phyloP scores from a whole-genome alignment of 1,139 yeast genomes.

The Sugiyamaella grinbergsii region DNA sequence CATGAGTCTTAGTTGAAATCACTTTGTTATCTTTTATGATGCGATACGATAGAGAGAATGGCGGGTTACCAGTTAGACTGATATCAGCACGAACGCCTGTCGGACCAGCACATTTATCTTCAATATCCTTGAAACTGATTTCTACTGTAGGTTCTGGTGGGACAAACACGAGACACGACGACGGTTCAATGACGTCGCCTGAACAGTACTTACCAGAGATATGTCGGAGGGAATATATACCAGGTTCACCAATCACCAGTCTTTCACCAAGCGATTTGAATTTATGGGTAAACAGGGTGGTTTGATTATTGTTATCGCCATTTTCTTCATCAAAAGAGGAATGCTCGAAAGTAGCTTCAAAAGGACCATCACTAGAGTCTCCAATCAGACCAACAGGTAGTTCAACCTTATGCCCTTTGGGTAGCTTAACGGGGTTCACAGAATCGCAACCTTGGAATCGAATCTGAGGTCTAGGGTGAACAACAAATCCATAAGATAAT shows the following conservation, averaged over 20 bases:
- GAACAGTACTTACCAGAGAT: slow-evolving; percentile 64
- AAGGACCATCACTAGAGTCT: slow-evolving; percentile 40
- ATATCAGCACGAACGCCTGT: slow-evolving; percentile 78
- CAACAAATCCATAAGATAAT: slow-evolving; percentile 52
- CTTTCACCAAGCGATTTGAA: slow-evolving; percentile 23
- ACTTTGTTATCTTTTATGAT: slow-evolving; percentile 43
- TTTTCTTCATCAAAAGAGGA: slow-evolving; percentile 20
- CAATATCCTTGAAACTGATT: slow-evolving; percentile 52
- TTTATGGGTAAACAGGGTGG: slow-evolving; percentile 14
- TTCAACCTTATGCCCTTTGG: slow-evolving; percentile 36
- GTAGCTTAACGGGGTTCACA: slow-evolving; percentile 40
- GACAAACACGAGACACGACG: slow-evolving; percentile 49
- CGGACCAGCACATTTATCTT: slow-evolving; percentile 90
- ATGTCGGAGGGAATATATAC: slow-evolving; percentile 57
- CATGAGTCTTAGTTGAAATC: slow-evolving; percentile 31
- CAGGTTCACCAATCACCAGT: slow-evolving; percentile 56
- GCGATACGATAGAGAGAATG: slow-evolving; percentile 70
- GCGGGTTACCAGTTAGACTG: slow-evolving; percentile 73
- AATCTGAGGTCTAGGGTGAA: slow-evolving; percentile 65
- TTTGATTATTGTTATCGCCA: slow-evolving; percentile 2
- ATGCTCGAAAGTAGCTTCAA: slow-evolving; percentile 35
- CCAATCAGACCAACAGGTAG: slow-evolving; percentile 34
- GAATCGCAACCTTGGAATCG: slow-evolving; percentile 43
- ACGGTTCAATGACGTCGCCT: slow-evolving; percentile 56
- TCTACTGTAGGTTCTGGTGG: slow-evolving; percentile 53